A percentile compares a stretch with the other conserved stretches of the same genome.
Conservation (phyloP, 2,329 filamentous ascomycete species). For the Pestalotiopsis sp. region DNA sequence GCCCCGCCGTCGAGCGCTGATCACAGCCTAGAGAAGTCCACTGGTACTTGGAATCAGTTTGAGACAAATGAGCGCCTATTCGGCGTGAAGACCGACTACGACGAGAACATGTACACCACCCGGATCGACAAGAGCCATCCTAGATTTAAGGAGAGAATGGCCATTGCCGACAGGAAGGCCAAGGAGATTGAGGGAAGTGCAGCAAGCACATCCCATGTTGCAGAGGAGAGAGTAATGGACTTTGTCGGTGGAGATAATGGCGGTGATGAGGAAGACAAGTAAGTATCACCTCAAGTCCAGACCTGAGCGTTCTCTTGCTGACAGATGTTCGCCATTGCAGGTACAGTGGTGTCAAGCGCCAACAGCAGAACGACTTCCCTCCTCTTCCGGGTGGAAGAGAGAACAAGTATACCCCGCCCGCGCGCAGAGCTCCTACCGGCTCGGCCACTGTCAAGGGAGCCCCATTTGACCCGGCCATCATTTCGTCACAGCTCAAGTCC, state of each 20-base stretch:
- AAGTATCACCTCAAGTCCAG: slow-evolving; percentile 31
- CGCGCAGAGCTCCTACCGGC: slow-evolving; percentile 74
- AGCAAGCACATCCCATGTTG: slow-evolving; percentile 77
- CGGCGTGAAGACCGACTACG: slow-evolving; percentile 84
- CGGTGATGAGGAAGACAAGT: slow-evolving; percentile 92
- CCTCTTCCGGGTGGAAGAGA: slow-evolving; percentile 48
- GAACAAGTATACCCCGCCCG: slow-evolving; percentile 88
- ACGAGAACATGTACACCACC: slow-evolving; percentile 95
- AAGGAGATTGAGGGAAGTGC: slow-evolving; percentile 82
- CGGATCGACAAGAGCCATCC: slow-evolving; percentile 82
- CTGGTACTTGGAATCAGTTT: slow-evolving; percentile 84
- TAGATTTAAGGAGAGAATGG: slow-evolving; percentile 74
- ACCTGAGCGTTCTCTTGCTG: slow-evolving; percentile 13
- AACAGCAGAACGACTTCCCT: slow-evolving; percentile 70
- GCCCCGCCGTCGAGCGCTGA: slow-evolving; percentile 58
- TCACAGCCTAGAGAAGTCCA: slow-evolving; percentile 68
- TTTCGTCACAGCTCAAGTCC: slow-evolving; percentile 74
- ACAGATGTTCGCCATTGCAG: slow-evolving; percentile 38
- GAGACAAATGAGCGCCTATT: slow-evolving; percentile 85
- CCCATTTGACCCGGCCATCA: slow-evolving; percentile 85
- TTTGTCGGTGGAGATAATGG: slow-evolving; percentile 62
- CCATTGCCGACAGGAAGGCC: slow-evolving; percentile 78
- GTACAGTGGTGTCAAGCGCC: slow-evolving; percentile 87
- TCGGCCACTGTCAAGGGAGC: slow-evolving; percentile 74
- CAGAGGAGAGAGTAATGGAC: slow-evolving; percentile 82